Conservation (phyloP, 2,329 filamentous ascomycete species). For the Pestalotiopsis sp. region DNA sequence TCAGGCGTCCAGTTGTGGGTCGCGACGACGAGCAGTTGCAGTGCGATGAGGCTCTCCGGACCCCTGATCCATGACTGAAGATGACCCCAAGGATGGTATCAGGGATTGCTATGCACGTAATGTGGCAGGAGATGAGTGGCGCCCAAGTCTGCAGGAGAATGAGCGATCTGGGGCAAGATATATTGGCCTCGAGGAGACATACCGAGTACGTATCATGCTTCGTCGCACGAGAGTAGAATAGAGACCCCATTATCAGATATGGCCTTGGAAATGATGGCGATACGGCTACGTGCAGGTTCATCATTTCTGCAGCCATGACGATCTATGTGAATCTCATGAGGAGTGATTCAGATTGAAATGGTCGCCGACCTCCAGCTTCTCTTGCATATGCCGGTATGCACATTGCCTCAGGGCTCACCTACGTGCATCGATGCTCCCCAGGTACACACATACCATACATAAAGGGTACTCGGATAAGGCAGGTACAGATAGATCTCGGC, state of each 20-base stretch:
- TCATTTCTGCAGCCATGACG: background rate
- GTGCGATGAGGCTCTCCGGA: conserved; percentile 23
- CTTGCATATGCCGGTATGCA: conserved; percentile 1
- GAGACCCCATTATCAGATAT: background rate
- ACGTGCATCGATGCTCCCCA: background rate
- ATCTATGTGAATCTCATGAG: background rate
- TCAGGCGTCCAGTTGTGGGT: background rate
- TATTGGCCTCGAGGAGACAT: conserved; percentile 20
- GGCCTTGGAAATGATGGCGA: background rate
- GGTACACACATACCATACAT: conserved; percentile 3
- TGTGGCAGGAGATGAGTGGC: conserved; percentile 28
- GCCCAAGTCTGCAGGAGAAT: conserved; percentile 25
- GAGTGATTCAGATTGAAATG: conserved; percentile 2
- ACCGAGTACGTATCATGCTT: conserved; percentile 17
- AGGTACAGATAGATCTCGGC: conserved; percentile 1
- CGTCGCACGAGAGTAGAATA: conserved; percentile 7
- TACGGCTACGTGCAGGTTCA: conserved; percentile 7
- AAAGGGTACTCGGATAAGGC: conserved; percentile 1
- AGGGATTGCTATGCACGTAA: conserved; percentile 25
- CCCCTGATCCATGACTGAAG: conserved; percentile 14
- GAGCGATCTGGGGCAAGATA: conserved; percentile 24
- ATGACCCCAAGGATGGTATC: conserved; percentile 20
- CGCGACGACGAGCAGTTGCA: background rate
- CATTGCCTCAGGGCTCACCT: background rate
- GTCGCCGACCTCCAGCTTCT: conserved; percentile 6